Conservation (phyloP, 2,329 filamentous ascomycete species). For the Teratosphaeria pseudoeucalypti region DNA sequence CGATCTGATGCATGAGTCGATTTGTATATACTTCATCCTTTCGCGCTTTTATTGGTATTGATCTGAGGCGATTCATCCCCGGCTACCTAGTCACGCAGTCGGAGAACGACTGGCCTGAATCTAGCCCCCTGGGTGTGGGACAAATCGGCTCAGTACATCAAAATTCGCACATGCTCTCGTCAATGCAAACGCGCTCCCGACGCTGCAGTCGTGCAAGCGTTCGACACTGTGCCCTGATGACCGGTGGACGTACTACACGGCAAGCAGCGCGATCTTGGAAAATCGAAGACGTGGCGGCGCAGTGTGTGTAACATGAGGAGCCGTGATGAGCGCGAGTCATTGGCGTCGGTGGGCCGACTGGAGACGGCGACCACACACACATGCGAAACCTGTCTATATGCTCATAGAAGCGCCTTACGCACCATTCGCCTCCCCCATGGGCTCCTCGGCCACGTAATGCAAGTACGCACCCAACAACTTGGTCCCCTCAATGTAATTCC, state of each 20-base stretch:
- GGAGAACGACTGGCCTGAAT: background rate
- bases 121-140: background rate
- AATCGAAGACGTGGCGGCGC: background rate
- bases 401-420: background rate
- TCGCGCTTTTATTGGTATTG: background rate
- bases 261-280: background rate
- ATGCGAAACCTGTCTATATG: background rate
- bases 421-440: slow-evolving; percentile 28
- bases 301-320: background rate
- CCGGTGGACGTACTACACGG: background rate
- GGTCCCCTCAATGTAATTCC: slow-evolving; percentile 96
- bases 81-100: no score
- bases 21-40: background rate
- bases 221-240: background rate
- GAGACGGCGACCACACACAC: background rate
- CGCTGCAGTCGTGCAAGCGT: background rate
- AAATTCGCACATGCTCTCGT: background rate
- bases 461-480: slow-evolving; percentile 92
- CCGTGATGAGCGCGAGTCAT: background rate
- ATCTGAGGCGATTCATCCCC: background rate
- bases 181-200: background rate
- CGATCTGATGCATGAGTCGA: background rate
- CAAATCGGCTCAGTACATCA: background rate
- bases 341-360: background rate
- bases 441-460: slow-evolving; percentile 91